A percentile compares a stretch with the other conserved stretches of the same genome.
Conservation (phyloP, 805 yeast species). For the Wickerhamomyces silvicola region DNA sequence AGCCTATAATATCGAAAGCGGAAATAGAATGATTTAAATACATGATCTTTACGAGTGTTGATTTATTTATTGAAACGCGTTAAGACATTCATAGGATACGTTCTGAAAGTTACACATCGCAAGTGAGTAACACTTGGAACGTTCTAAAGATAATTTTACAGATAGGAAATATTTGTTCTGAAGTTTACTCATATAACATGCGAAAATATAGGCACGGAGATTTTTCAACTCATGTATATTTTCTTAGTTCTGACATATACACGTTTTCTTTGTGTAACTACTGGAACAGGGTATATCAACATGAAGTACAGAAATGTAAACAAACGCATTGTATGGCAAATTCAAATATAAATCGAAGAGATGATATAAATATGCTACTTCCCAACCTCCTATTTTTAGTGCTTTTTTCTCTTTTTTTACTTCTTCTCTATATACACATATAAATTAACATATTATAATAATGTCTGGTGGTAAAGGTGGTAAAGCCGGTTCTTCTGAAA, state of each 20-base stretch:
- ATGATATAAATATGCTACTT: conserved; percentile 1
- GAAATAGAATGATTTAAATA: conserved; percentile 12
- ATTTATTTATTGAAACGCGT: conserved; percentile 1
- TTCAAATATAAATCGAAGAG: conserved; percentile 1
- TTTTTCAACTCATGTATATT: too few species aligned
- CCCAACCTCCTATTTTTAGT: background rate
- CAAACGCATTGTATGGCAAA: background rate
- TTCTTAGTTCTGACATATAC: too few species aligned
- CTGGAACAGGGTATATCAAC: too few species aligned
- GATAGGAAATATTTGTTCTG: too few species aligned
- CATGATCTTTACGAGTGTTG: background rate
- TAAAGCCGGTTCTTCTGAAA: conserved; percentile 85
- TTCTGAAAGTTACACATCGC: conserved; percentile 7
- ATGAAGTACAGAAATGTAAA: background rate
- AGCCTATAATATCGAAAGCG: conserved; percentile 4
- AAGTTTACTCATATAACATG: too few species aligned
- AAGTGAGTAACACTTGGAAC: conserved; percentile 9
- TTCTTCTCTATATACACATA: conserved; percentile 2
- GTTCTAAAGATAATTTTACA: too few species aligned
- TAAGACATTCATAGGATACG: conserved; percentile 1
- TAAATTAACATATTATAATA: conserved; percentile 19
- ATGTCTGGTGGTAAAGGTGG: conserved; percentile 68
- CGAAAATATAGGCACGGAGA: too few species aligned
- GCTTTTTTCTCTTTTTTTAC: background rate
- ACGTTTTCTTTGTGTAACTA: background rate